These are phyloP conservation scores for Dendrobium catenatum DNA, from an alignment of 106 monocot species.

Conservation along the genomic window DNA sequence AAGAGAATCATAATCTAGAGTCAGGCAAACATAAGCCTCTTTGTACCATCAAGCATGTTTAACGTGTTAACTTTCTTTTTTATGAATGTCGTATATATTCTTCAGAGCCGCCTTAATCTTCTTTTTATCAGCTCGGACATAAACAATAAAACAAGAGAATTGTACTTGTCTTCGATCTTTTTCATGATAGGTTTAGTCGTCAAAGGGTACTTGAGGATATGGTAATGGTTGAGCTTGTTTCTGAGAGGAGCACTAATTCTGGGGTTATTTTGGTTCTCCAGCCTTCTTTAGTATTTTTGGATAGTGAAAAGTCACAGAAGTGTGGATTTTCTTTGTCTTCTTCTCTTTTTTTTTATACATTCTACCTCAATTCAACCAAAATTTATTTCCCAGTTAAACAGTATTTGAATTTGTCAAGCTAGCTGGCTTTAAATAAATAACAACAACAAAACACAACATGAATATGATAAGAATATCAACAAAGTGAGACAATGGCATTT, in stretches of 20 bases:
- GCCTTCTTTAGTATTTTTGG: too few relatives aligned
- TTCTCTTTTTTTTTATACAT: too few relatives aligned
- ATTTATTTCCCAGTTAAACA: too few relatives aligned
- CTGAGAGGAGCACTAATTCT: conserved; percentile 34
- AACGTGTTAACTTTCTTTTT: conserved; percentile 26
- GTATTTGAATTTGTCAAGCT: too few relatives aligned
- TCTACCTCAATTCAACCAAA: too few relatives aligned
- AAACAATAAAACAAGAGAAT: conserved; percentile 44
- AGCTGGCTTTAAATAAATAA: too few relatives aligned
- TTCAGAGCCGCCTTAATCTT: conserved; percentile 44
- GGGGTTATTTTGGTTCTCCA: conserved; percentile 24
- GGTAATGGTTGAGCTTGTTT: conserved; percentile 40
- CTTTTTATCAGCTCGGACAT: conserved; percentile 45
- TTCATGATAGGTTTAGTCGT: conserved; percentile 40
- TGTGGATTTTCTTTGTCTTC: too few relatives aligned
- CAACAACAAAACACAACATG: too few relatives aligned
- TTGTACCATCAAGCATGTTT: conserved; percentile 37
- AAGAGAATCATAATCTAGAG: conserved; percentile 28
- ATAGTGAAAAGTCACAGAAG: too few relatives aligned
- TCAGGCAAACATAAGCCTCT: conserved; percentile 33
- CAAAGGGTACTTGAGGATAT: conserved; percentile 38
- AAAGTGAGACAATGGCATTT: too few relatives aligned
- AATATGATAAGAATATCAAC: too few relatives aligned
- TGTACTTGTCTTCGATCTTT: conserved; percentile 42
- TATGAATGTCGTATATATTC: conserved; percentile 26